Percentiles rank a stretch among this genome's conserved stretches.
phyloP scores from a whole-genome alignment of 2,329 filamentous ascomycete species.

The Tothia fuscella region DNA sequence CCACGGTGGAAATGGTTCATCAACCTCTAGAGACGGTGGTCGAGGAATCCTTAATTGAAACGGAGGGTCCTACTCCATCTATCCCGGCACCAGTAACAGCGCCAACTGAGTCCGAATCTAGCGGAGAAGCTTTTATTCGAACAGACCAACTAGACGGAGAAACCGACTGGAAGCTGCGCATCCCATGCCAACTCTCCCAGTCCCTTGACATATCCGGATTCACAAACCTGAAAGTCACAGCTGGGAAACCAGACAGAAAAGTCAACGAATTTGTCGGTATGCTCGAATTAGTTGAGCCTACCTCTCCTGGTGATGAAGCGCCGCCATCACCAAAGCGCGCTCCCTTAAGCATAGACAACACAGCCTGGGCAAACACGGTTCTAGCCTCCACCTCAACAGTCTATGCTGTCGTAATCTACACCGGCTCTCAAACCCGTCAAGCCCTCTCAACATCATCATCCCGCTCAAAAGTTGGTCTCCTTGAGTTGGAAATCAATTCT shows the following conservation, averaged over 20 bases:
- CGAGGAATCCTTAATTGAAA: slow-evolving; percentile 6
- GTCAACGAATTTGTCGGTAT: slow-evolving; percentile 95
- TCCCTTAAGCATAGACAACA: slow-evolving; percentile 86
- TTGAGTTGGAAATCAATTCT: slow-evolving; percentile 95
- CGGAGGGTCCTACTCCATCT: neutral
- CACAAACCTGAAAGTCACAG: slow-evolving; percentile 53
- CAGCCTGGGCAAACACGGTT: slow-evolving; percentile 96
- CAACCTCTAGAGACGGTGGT: neutral
- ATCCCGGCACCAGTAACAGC: neutral
- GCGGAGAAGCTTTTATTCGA: slow-evolving; percentile 86
- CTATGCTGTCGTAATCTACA: slow-evolving; percentile 84
- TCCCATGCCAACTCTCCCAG: slow-evolving; percentile 80
- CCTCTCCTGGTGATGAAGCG: slow-evolving; percentile 16
- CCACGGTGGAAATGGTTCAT: slow-evolving; percentile 7
- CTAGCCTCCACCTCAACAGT: slow-evolving; percentile 87
- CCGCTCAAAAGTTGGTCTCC: slow-evolving; percentile 80
- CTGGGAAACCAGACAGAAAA: slow-evolving; percentile 81
- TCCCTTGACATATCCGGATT: slow-evolving; percentile 62
- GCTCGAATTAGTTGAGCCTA: slow-evolving; percentile 47
- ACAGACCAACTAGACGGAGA: slow-evolving; percentile 97
- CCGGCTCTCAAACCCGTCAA: slow-evolving; percentile 84
- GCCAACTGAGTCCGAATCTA: neutral
- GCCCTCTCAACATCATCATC: slow-evolving; percentile 86
- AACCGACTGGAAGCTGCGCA: slow-evolving; percentile 93
- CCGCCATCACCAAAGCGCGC: slow-evolving; percentile 39